Evolutionary conservation across 1,139 yeast genomes (phyloP).

Genomic region (Dujonia santamariae): DNA sequence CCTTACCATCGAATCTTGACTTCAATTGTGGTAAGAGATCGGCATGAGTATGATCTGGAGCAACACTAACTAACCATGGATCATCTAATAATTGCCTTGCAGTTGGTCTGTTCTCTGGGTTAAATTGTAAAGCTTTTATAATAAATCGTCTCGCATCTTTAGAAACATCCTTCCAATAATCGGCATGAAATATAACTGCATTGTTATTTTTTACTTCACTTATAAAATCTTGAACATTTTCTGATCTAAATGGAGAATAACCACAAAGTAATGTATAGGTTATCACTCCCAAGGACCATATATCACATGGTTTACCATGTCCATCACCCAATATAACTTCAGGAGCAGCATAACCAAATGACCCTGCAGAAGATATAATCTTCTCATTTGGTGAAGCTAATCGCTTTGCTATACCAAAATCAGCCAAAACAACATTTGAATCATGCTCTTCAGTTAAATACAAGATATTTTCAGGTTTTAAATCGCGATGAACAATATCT

Average conservation of each 20-base stretch:
- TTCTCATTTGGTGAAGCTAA: conserved; percentile 59
- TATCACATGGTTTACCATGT: conserved; percentile 89
- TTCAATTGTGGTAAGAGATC: conserved; percentile 68
- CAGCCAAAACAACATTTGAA: conserved; percentile 79
- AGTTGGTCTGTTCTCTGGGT: conserved; percentile 67
- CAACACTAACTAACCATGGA: conserved; percentile 62
- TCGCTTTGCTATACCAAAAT: conserved; percentile 87
- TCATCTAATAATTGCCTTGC: conserved; percentile 61
- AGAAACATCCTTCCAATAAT: conserved; percentile 81
- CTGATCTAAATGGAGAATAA: conserved; percentile 87
- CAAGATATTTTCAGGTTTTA: conserved; percentile 85
- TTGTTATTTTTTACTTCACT: conserved; percentile 67
- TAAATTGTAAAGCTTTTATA: conserved; percentile 56
- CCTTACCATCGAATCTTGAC: conserved; percentile 80
- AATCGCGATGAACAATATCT: conserved; percentile 84
- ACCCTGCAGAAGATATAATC: conserved; percentile 78
- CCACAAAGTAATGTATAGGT: conserved; percentile 90
- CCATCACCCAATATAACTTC: conserved; percentile 77
- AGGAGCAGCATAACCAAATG: conserved; percentile 94
- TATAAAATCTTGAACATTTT: conserved; percentile 75
- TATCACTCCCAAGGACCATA: conserved; percentile 91
- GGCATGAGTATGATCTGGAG: conserved; percentile 44
- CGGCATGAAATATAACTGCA: conserved; percentile 80
- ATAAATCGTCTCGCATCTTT: conserved; percentile 75
- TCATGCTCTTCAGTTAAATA: conserved; percentile 52